These are phyloP conservation scores for Ceratocystis cubensis DNA, from an alignment of 2,329 filamentous ascomycete species.

Conservation along the genomic window DNA sequence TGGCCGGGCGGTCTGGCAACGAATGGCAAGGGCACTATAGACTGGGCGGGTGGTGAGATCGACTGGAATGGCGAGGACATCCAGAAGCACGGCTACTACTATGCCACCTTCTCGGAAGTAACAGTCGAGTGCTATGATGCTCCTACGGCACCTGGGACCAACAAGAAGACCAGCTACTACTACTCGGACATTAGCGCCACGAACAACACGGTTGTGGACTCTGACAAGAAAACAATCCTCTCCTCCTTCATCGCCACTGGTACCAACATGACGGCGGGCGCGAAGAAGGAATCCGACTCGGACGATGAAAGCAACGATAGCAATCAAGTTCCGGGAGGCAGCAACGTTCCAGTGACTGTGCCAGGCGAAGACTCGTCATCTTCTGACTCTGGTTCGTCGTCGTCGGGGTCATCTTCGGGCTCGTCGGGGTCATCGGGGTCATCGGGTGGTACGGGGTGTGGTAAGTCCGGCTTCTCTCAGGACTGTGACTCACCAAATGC, in stretches of 20 bases:
- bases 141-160: slow-evolving; percentile 48
- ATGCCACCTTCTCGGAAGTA: slow-evolving; percentile 63
- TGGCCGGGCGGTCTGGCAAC: slow-evolving; percentile 78
- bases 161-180: slow-evolving; percentile 59
- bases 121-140: slow-evolving; percentile 75
- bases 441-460: slow-evolving; percentile 16
- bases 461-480: slow-evolving; percentile 21
- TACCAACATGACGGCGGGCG: slow-evolving; percentile 49
- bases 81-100: slow-evolving; percentile 76
- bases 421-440: slow-evolving; percentile 12
- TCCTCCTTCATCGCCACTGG: slow-evolving; percentile 73
- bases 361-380: background rate
- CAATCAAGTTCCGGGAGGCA: slow-evolving; percentile 22
- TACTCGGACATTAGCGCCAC: slow-evolving; percentile 54
- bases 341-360: slow-evolving; percentile 12
- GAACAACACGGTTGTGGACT: slow-evolving; percentile 66
- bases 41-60: slow-evolving; percentile 84
- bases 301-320: slow-evolving; percentile 19
- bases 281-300: slow-evolving; percentile 21
- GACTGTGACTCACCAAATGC: slow-evolving; percentile 10
- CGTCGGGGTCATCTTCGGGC: background rate
- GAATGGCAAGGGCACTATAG: slow-evolving; percentile 73
- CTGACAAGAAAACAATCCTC: slow-evolving; percentile 61
- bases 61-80: slow-evolving; percentile 78
- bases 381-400: slow-evolving; percentile 9